Percentiles rank a stretch among this genome's conserved stretches.
Evolutionary conservation across 1,284 basidiomycete genomes (phyloP).

Genomic region (Ceratobasidium sp.): DNA sequence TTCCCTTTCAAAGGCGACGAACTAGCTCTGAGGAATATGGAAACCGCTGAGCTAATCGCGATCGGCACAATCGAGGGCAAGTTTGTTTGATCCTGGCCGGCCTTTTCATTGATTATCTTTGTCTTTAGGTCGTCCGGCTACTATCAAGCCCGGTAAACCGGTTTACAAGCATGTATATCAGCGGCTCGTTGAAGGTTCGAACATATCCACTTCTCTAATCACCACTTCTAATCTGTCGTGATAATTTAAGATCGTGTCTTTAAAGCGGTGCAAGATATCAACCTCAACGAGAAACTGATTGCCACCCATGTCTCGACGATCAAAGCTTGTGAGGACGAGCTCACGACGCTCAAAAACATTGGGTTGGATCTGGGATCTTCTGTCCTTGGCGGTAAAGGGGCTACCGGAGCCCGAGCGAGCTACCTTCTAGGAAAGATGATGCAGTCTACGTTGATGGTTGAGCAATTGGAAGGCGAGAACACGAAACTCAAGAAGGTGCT

Average conservation of each 20-base stretch:
- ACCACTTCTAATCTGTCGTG: conserved; percentile 11
- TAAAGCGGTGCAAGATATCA: conserved; percentile 81
- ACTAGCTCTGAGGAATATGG: conserved; percentile 79
- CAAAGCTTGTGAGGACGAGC: conserved; percentile 76
- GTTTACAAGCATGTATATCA: conserved; percentile 88
- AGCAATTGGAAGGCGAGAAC: conserved; percentile 72
- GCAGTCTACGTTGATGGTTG: conserved; percentile 69
- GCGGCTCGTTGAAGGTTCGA: conserved; percentile 72
- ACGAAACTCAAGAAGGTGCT: conserved; percentile 69
- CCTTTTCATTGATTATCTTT: conserved; percentile 15
- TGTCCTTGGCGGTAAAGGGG: conserved; percentile 57
- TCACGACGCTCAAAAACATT: conserved; percentile 70
- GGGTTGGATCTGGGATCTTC: conserved; percentile 53
- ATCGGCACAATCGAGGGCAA: conserved; percentile 78
- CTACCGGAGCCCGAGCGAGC: conserved; percentile 67
- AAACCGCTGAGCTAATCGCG: conserved; percentile 87
- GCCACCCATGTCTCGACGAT: conserved; percentile 70
- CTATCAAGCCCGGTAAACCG: conserved; percentile 88
- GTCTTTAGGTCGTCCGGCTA: conserved; percentile 77
- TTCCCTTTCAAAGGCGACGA: conserved; percentile 95
- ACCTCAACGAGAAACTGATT: conserved; percentile 78
- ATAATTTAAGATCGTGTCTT: conserved; percentile 72
- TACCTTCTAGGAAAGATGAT: conserved; percentile 81
- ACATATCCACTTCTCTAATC: background rate
- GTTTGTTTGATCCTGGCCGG: conserved; percentile 41